phyloP scores from a whole-genome alignment of 108 stramenopile genomes.

The Schizochytrium sp. region DNA sequence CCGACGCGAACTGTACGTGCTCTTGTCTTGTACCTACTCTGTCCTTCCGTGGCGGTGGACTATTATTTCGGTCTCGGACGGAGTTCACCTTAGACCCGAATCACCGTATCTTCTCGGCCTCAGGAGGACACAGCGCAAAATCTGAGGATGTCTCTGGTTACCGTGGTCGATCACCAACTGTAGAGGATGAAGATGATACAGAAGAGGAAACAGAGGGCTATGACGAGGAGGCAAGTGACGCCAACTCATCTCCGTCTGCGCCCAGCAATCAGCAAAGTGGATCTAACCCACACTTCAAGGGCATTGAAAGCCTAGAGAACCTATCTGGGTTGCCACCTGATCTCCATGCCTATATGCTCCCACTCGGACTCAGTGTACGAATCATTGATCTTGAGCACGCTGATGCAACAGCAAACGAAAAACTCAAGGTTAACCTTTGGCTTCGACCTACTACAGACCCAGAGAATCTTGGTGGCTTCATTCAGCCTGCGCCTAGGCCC shows the following conservation, averaged over 20 bases:
- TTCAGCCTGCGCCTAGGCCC: conserved; percentile 5
- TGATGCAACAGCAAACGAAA: not conserved
- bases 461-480: conserved; percentile 23
- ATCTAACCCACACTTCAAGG: not conserved
- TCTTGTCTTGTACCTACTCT: not conserved
- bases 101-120: not conserved
- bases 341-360: conserved; percentile 29
- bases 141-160: not conserved
- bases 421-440: conserved; percentile 46
- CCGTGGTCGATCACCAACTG: not conserved
- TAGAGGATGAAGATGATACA: conserved; percentile 45
- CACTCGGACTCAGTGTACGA: not conserved
- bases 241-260: not conserved
- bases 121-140: not conserved
- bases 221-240: not conserved
- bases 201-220: conserved; percentile 39
- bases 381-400: conserved; percentile 29
- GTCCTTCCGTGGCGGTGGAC: conserved; percentile 32
- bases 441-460: conserved; percentile 15
- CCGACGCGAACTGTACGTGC: conserved; percentile 12
- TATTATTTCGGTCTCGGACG: conserved; percentile 13
- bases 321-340: conserved; percentile 16
- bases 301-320: conserved; percentile 3
- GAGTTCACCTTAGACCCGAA: conserved; percentile 17
- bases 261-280: too few species aligned